These are phyloP conservation scores for Noccaea caerulescens DNA, from an alignment of 345 rosid species.

Conservation along the genomic window DNA sequence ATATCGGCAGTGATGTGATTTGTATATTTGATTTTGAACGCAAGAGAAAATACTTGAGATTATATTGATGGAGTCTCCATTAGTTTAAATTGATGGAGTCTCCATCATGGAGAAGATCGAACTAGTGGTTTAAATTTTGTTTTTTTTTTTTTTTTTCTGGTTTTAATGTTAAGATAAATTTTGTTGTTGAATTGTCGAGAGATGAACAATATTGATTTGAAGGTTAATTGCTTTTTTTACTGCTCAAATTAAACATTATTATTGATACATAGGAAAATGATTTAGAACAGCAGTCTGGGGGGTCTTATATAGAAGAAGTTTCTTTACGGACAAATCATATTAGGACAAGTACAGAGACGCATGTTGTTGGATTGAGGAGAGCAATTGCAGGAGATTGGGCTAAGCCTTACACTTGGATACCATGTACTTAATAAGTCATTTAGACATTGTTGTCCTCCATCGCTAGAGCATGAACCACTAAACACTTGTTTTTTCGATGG, in stretches of 20 bases:
- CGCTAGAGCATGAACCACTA: constrained; percentile 26
- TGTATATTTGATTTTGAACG: too few relatives aligned
- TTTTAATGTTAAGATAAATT: too few relatives aligned
- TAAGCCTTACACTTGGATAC: constrained; percentile 39
- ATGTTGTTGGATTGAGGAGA: constrained; percentile 9
- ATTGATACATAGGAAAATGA: background rate
- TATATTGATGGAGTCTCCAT: too few relatives aligned
- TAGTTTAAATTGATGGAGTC: too few relatives aligned
- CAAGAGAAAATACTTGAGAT: too few relatives aligned
- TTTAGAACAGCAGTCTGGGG: constrained; percentile 16
- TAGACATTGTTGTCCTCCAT: constrained; percentile 42
- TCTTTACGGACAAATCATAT: constrained; percentile 33
- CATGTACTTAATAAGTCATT: constrained; percentile 40
- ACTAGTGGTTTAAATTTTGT: too few relatives aligned
- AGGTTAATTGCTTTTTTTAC: too few relatives aligned
- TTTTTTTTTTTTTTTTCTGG: too few relatives aligned
- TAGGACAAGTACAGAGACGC: constrained; percentile 36
- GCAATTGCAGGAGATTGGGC: constrained; percentile 34
- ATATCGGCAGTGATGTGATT: too few relatives aligned
- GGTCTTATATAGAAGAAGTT: background rate
- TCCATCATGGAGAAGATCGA: too few relatives aligned
- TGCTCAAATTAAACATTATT: background rate
- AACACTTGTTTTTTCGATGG: constrained; percentile 36
- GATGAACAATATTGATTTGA: too few relatives aligned
- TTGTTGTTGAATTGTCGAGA: too few relatives aligned